Percentiles rank a stretch among this genome's conserved stretches.
Conservation (phyloP, 441 rosid genomes). For the Eruca vesicaria region DNA sequence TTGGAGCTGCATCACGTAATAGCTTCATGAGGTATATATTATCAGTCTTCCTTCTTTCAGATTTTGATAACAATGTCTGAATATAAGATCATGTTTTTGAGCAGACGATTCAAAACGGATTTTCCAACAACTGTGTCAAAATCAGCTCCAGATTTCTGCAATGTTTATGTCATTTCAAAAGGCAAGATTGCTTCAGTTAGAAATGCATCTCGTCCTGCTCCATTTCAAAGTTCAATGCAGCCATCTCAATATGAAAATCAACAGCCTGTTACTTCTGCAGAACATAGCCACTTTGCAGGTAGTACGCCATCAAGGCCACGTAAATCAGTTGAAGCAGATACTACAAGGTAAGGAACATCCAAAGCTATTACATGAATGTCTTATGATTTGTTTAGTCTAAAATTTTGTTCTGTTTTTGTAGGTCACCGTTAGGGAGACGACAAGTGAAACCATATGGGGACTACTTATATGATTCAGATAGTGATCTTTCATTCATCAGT, state of each 20-base stretch:
- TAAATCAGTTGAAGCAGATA: slow-evolving; percentile 41
- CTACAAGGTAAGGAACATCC: background rate
- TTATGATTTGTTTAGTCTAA: background rate
- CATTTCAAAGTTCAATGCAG: slow-evolving; percentile 47
- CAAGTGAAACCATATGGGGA: slow-evolving; percentile 34
- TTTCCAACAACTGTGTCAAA: slow-evolving; percentile 61
- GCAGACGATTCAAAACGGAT: slow-evolving; percentile 76
- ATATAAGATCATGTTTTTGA: background rate
- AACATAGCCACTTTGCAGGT: slow-evolving; percentile 34
- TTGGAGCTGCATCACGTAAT: slow-evolving; percentile 63
- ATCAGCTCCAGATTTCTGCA: slow-evolving; percentile 91
- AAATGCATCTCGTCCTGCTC: slow-evolving; percentile 75
- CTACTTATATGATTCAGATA: slow-evolving; percentile 55
- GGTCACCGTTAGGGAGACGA: slow-evolving; percentile 46
- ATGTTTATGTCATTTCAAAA: slow-evolving; percentile 70
- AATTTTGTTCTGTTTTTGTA: slow-evolving; percentile 14
- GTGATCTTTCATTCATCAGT: slow-evolving; percentile 41
- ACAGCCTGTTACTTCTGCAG: slow-evolving; percentile 27
- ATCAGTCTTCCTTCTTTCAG: slow-evolving; percentile 8
- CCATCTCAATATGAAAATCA: slow-evolving; percentile 42
- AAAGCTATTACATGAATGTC: slow-evolving; percentile 5
- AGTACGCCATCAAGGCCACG: slow-evolving; percentile 44
- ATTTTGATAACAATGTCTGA: background rate
- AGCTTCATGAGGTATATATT: slow-evolving; percentile 60
- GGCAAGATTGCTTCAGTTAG: slow-evolving; percentile 68